phyloP scores from a whole-genome alignment of 805 yeast genomes.

The Candida nanaspora region DNA sequence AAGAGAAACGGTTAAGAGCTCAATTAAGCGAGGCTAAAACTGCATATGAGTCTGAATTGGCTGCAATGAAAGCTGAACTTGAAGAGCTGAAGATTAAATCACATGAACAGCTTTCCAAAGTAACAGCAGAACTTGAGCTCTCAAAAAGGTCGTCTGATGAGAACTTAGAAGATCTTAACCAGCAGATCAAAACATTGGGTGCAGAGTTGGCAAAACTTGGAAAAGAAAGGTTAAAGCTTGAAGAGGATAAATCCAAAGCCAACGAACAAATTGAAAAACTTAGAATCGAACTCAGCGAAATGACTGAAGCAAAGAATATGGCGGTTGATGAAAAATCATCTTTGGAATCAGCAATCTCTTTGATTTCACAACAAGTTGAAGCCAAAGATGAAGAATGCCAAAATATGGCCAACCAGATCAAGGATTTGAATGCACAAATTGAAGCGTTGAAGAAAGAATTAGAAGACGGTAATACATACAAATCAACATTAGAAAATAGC shows the following conservation, averaged over 20 bases:
- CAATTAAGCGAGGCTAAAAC: neutral
- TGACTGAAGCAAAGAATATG: constrained; percentile 20
- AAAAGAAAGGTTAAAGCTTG: too few species aligned
- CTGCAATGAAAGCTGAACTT: constrained; percentile 1
- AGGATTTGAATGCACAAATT: neutral
- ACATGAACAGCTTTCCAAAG: too few species aligned
- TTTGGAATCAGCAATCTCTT: constrained; percentile 22
- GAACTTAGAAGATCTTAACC: too few species aligned
- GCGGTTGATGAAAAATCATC: constrained; percentile 26
- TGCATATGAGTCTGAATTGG: too few species aligned
- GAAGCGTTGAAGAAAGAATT: constrained; percentile 2
- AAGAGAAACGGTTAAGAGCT: neutral
- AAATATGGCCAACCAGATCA: constrained; percentile 2
- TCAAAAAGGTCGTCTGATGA: too few species aligned
- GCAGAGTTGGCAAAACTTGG: too few species aligned
- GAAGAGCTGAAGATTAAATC: constrained; percentile 6
- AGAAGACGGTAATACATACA: constrained; percentile 1
- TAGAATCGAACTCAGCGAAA: constrained; percentile 15
- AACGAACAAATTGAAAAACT: constrained; percentile 14
- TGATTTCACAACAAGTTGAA: constrained; percentile 27
- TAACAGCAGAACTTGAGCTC: too few species aligned
- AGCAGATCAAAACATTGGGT: too few species aligned
- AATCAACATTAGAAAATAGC: neutral
- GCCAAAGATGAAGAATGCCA: constrained; percentile 12
- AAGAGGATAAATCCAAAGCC: constrained; percentile 4